These are phyloP conservation scores for Trifolium subterraneum DNA, from an alignment of 306 rosid species.

Conservation along the genomic window DNA sequence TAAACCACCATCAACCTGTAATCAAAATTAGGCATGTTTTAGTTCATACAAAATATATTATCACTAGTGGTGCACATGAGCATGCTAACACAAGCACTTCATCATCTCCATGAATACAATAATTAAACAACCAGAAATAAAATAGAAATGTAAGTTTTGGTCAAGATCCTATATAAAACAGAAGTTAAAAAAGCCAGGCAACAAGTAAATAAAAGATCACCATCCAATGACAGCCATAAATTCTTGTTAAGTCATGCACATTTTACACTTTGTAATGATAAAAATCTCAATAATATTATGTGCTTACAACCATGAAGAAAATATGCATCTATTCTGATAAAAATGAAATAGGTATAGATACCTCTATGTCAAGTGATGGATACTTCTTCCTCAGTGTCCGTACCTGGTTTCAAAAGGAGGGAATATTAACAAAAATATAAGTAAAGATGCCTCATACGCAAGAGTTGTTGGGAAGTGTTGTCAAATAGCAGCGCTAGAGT, in stretches of 20 bases:
- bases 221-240: too few relatives aligned
- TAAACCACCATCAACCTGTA: slow-evolving; percentile 95
- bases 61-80: background rate
- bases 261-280: too few relatives aligned
- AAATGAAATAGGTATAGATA: slow-evolving; percentile 40
- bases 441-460: slow-evolving; percentile 3
- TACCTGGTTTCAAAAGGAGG: slow-evolving; percentile 55
- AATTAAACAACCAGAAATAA: slow-evolving; percentile 1
- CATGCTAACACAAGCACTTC: slow-evolving; percentile 23
- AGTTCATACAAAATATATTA: slow-evolving; percentile 14
- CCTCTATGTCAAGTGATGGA: slow-evolving; percentile 94
- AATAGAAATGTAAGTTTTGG: slow-evolving; percentile 5
- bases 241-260: too few relatives aligned
- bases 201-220: slow-evolving; percentile 6
- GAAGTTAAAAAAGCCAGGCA: slow-evolving; percentile 7
- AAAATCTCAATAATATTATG: background rate
- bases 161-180: background rate
- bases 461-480: slow-evolving; percentile 23
- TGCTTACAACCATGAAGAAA: slow-evolving; percentile 31
- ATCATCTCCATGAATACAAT: slow-evolving; percentile 29
- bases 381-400: slow-evolving; percentile 82
- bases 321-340: slow-evolving; percentile 9
- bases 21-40: slow-evolving; percentile 34
- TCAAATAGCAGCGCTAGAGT: background rate
- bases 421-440: slow-evolving; percentile 14